These are phyloP conservation scores for Geum urbanum DNA, from an alignment of 306 rosid genomes.

Conservation along the genomic window DNA sequence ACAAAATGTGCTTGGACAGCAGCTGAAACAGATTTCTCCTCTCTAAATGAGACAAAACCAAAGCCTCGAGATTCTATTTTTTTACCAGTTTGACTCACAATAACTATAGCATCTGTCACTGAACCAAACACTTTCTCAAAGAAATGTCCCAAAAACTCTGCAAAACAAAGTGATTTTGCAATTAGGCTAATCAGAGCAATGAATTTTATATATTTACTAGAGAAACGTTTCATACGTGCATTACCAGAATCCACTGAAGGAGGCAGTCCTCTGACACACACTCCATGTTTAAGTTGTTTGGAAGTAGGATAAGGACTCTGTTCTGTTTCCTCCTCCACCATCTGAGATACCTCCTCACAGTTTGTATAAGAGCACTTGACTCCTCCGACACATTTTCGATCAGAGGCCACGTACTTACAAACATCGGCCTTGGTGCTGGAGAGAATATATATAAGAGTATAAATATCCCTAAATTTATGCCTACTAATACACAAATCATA, in stretches of 20 bases:
- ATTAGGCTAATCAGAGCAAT: neutral
- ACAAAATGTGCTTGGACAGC: conserved; percentile 33
- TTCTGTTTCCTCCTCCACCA: conserved; percentile 17
- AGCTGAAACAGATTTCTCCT: conserved; percentile 29
- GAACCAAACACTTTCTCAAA: conserved; percentile 39
- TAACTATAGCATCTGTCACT: conserved; percentile 32
- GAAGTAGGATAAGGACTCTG: conserved; percentile 2
- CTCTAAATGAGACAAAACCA: conserved; percentile 41
- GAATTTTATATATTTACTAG: neutral
- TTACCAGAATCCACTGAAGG: conserved; percentile 34
- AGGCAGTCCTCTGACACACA: conserved; percentile 43
- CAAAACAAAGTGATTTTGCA: neutral
- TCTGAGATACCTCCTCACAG: conserved; percentile 17
- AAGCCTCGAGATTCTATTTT: conserved; percentile 35
- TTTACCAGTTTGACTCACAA: conserved; percentile 22
- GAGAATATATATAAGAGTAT: neutral
- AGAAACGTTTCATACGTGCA: conserved; percentile 13
- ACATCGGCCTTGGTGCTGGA: conserved; percentile 23
- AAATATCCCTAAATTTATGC: no score
- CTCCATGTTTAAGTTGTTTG: conserved; percentile 8
- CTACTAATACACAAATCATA: no score
- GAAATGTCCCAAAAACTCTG: conserved; percentile 28
- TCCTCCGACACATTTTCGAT: conserved; percentile 40
- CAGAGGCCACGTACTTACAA: conserved; percentile 35
- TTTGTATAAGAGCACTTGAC: conserved; percentile 32